A percentile compares a stretch with the other conserved stretches of the same genome.
Conservation (phyloP, 257 asterid species). For the Osmanthus fragrans region DNA sequence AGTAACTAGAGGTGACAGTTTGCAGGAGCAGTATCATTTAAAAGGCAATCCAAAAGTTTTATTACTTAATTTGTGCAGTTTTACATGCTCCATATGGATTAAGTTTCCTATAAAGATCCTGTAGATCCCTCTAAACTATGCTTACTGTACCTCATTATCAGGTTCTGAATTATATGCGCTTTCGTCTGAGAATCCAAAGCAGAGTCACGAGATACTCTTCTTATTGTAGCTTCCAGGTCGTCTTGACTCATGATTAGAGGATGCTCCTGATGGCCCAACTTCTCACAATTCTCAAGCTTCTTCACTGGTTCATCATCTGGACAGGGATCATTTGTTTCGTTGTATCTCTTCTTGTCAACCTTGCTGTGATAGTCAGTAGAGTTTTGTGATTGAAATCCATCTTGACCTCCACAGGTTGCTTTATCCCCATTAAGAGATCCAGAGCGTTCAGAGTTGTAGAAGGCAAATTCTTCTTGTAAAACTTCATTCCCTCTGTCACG, state of each 20-base stretch:
- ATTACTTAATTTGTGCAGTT: constrained; percentile 4
- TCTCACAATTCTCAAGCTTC: constrained; percentile 20
- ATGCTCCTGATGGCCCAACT: constrained; percentile 41
- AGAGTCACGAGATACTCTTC: constrained; percentile 75
- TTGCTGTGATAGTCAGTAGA: constrained; percentile 29
- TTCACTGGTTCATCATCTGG: constrained; percentile 28
- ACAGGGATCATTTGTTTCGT: constrained; percentile 30
- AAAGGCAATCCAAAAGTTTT: constrained; percentile 7
- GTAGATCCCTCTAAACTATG: constrained; percentile 12
- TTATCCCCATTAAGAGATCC: constrained; percentile 35
- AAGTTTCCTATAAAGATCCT: neutral
- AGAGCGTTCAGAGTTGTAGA: constrained; percentile 26
- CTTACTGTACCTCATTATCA: constrained; percentile 63
- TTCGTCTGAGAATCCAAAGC: constrained; percentile 59
- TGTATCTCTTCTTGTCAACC: constrained; percentile 41
- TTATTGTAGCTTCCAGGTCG: constrained; percentile 65
- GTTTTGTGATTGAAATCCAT: constrained; percentile 28
- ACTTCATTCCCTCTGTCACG: constrained; percentile 21
- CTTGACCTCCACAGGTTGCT: constrained; percentile 29
- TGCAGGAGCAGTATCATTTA: constrained; percentile 8
- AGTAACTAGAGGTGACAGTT: neutral
- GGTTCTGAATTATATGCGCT: constrained; percentile 63
- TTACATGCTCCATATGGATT: neutral
- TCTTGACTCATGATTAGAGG: constrained; percentile 57
- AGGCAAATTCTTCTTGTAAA: constrained; percentile 26